Conservation (phyloP, 768 basidiomycete species). For the Harrya chromipes region DNA sequence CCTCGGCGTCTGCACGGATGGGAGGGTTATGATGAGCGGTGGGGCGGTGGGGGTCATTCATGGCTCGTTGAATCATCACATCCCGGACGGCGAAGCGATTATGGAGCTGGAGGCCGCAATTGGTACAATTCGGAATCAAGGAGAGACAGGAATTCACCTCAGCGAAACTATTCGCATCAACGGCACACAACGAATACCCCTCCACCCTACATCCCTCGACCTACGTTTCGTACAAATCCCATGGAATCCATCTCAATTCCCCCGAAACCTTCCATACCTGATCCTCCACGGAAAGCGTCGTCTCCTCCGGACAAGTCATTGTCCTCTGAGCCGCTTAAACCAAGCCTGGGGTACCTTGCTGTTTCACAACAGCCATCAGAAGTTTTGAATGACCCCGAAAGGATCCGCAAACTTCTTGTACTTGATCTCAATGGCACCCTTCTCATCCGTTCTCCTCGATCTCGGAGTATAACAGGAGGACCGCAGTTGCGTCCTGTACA, state of each 20-base stretch:
- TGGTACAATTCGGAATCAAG: constrained; percentile 4
- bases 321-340: constrained; percentile 13
- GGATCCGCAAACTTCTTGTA: constrained; percentile 60
- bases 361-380: constrained; percentile 30
- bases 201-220: constrained; percentile 5
- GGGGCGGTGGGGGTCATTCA: constrained; percentile 11
- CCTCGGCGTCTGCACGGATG: constrained; percentile 6
- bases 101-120: constrained; percentile 2
- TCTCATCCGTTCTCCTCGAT: constrained; percentile 49
- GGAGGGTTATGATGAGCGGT: constrained; percentile 8
- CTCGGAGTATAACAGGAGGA: constrained; percentile 11
- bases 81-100: constrained; percentile 6
- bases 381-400: constrained; percentile 22
- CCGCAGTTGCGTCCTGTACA: constrained; percentile 40
- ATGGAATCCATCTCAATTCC: background rate
- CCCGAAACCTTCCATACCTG: background rate
- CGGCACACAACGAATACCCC: constrained; percentile 10
- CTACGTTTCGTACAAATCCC: constrained; percentile 9
- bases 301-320: constrained; percentile 1
- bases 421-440: constrained; percentile 70
- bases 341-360: constrained; percentile 37
- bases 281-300: constrained; percentile 1
- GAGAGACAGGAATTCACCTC: constrained; percentile 4
- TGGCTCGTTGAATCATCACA: constrained; percentile 14
- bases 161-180: constrained; percentile 2